Conservation (phyloP, 2,329 filamentous ascomycete genomes). For the Knoxdaviesia capensis region DNA sequence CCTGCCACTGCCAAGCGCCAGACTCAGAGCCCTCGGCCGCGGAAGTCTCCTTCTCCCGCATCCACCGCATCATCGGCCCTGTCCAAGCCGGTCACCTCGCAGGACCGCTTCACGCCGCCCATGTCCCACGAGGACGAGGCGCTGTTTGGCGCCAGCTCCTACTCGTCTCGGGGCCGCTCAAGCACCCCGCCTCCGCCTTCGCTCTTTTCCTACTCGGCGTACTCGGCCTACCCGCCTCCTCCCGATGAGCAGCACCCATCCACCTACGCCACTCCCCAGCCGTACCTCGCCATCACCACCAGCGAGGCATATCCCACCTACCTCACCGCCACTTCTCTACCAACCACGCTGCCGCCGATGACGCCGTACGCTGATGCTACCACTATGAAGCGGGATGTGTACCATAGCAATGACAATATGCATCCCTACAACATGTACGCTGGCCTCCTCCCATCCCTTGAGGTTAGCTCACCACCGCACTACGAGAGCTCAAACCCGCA, state of each 20-base stretch:
- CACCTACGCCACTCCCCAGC: conserved; percentile 32
- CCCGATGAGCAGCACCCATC: conserved; percentile 43
- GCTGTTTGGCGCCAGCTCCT: no score
- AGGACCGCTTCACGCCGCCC: no score
- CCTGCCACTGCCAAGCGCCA: neutral
- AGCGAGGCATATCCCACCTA: conserved; percentile 31
- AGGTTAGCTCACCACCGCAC: conserved; percentile 36
- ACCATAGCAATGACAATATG: conserved; percentile 36
- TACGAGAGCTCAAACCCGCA: conserved; percentile 54
- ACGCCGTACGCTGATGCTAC: conserved; percentile 31
- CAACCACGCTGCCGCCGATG: conserved; percentile 44
- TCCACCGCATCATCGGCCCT: no score
- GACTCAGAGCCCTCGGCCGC: conserved; percentile 10
- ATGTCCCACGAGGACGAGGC: no score
- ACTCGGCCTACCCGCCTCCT: conserved; percentile 22
- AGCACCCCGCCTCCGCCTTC: conserved; percentile 31
- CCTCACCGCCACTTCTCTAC: conserved; percentile 30
- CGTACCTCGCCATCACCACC: conserved; percentile 30
- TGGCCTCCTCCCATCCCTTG: conserved; percentile 41
- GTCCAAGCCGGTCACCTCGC: no score
- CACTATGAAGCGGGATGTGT: conserved; percentile 45
- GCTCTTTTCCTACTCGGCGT: conserved; percentile 46
- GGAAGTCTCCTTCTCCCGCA: conserved; percentile 1
- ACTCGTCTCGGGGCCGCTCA: no score
- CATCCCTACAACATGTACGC: conserved; percentile 46